A percentile compares a stretch with the other conserved stretches of the same genome.
Conservation (phyloP, 441 rosid species). For the Eugenia klotzschiana region DNA sequence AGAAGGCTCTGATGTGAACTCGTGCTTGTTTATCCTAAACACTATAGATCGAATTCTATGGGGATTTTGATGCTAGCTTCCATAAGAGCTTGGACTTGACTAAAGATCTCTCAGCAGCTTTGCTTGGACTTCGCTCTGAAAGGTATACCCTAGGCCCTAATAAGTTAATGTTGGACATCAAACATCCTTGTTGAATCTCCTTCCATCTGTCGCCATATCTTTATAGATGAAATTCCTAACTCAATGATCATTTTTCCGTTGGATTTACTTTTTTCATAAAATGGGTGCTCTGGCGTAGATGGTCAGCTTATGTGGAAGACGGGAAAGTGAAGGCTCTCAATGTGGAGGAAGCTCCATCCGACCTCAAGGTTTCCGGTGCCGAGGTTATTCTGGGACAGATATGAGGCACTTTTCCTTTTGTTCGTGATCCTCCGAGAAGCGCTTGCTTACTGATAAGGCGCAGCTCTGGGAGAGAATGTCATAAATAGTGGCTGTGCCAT, state of each 20-base stretch:
- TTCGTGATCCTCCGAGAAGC: not conserved
- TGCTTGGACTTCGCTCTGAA: constrained; percentile 77
- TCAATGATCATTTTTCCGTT: not conserved
- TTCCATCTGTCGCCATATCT: not conserved
- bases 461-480: not conserved
- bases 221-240: not conserved
- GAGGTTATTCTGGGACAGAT: constrained; percentile 71
- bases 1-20: not conserved
- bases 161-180: not conserved
- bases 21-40: not conserved
- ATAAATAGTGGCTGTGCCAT: not conserved
- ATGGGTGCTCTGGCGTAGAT: constrained; percentile 23
- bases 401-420: constrained; percentile 5
- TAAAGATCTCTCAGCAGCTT: constrained; percentile 80
- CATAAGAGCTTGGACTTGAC: constrained; percentile 76
- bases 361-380: constrained; percentile 69
- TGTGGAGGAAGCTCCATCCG: constrained; percentile 80
- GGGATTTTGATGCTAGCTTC: constrained; percentile 76
- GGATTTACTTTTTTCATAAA: not conserved
- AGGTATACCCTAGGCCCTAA: constrained; percentile 23
- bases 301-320: constrained; percentile 82
- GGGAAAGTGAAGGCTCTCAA: constrained; percentile 71
- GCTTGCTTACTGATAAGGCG: not conserved
- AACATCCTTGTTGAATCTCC: not conserved
- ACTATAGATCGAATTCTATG: constrained; percentile 66